Conservation (phyloP, 2,329 filamentous ascomycete genomes). For the Colletotrichum graminicola region DNA sequence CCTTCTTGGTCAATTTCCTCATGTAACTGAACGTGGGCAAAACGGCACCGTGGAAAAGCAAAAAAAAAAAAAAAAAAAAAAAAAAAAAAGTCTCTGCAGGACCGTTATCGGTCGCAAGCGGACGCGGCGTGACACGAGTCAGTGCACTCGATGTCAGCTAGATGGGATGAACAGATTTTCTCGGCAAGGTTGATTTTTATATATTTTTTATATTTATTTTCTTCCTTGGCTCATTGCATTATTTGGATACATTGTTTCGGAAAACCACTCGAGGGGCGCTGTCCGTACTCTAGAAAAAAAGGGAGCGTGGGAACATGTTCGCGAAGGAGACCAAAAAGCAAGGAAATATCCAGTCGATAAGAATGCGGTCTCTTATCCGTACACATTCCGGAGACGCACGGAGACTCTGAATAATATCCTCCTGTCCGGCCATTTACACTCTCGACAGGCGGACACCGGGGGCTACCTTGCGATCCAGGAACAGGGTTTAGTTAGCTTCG, state of each 20-base stretch:
- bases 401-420: constrained; percentile 40
- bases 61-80: no score
- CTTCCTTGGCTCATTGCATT: not conserved
- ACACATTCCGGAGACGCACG: constrained; percentile 30
- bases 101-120: constrained; percentile 27
- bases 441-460: constrained; percentile 22
- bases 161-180: constrained; percentile 33
- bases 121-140: constrained; percentile 32
- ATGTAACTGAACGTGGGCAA: constrained; percentile 12
- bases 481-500: not conserved
- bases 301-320: not conserved
- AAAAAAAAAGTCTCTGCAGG: not conserved
- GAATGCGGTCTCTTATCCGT: not conserved
- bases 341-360: constrained; percentile 23
- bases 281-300: not conserved
- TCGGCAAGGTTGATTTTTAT: not conserved
- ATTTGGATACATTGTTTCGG: not conserved
- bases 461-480: not conserved
- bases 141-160: constrained; percentile 22
- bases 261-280: not conserved
- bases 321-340: not conserved
- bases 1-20: constrained; percentile 27
- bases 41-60: not conserved
- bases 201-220: no score
- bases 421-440: constrained; percentile 31